Evolutionary conservation across 805 yeast genomes (phyloP).

Genomic region (Metschnikowia bowlesiae): DNA sequence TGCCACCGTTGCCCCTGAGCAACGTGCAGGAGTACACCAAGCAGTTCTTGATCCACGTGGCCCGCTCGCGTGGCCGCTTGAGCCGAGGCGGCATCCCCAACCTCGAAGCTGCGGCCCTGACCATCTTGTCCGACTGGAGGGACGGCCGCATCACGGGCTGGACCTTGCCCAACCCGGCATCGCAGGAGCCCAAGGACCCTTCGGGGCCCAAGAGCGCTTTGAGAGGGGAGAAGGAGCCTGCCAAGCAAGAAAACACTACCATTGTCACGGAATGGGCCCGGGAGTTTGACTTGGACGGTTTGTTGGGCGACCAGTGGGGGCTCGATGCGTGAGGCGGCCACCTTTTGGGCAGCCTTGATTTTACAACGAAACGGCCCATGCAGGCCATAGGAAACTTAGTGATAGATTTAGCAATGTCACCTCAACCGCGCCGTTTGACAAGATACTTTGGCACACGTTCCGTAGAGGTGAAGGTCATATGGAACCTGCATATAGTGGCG

Average conservation of each 20-base stretch:
- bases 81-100: slow-evolving; percentile 94
- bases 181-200: slow-evolving; percentile 18
- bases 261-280: slow-evolving; percentile 89
- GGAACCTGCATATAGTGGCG: too few species aligned
- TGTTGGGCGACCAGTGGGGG: slow-evolving; percentile 51
- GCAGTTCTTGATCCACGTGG: slow-evolving; percentile 85
- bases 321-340: slow-evolving; percentile 8
- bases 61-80: slow-evolving; percentile 87
- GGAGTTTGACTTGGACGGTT: slow-evolving; percentile 87
- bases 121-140: slow-evolving; percentile 91
- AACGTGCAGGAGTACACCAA: slow-evolving; percentile 76
- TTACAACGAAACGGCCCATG: background rate
- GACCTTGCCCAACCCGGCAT: slow-evolving; percentile 58
- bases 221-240: slow-evolving; percentile 42
- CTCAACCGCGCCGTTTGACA: background rate
- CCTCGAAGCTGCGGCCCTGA: slow-evolving; percentile 74
- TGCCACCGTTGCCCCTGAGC: slow-evolving; percentile 74
- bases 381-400: background rate
- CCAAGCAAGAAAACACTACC: slow-evolving; percentile 61
- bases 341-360: too few species aligned
- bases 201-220: slow-evolving; percentile 36
- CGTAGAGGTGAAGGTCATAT: too few species aligned
- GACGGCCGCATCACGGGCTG: slow-evolving; percentile 93
- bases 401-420: background rate
- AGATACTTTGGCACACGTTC: too few species aligned